A percentile compares a stretch with the other conserved stretches of the same genome.
phyloP scores from a whole-genome alignment of 169 alveolate genomes.

The Eimeria falciformis region DNA sequence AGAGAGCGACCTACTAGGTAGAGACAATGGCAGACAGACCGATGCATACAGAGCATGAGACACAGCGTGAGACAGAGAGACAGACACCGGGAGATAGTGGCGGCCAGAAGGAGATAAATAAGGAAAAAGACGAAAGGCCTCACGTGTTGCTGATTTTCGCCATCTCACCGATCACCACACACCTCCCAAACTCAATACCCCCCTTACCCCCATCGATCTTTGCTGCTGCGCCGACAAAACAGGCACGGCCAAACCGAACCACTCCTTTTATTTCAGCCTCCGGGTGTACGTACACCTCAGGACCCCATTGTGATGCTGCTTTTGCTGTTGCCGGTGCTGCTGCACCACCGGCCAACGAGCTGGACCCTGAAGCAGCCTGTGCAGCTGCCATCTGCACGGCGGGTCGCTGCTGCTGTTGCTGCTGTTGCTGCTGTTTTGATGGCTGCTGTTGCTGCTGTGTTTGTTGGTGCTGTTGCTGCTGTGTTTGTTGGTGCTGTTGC shows the following conservation, averaged over 20 bases:
- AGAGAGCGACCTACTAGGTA: no score
- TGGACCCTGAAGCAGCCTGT: background rate
- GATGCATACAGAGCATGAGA: no score
- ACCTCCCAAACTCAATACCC: background rate
- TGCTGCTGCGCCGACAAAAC: background rate
- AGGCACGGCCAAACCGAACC: background rate
- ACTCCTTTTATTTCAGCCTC: background rate
- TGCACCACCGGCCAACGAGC: background rate
- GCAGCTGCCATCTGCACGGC: background rate
- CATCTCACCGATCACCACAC: background rate
- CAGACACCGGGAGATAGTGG: no score
- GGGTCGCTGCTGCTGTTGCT: background rate
- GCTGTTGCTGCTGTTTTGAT: no score
- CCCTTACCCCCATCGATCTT: background rate
- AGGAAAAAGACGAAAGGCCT: no score
- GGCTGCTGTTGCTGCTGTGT: background rate
- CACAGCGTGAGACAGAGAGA: no score
- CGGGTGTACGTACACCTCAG: constrained; percentile 21
- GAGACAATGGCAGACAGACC: no score
- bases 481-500: background rate
- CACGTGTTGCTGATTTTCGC: background rate
- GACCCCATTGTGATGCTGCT: background rate
- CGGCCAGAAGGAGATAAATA: constrained; percentile 10
- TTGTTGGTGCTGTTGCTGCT: background rate
- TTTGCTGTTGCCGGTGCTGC: background rate